These are phyloP conservation scores for Trichoderma aggressivum DNA, from an alignment of 2,329 filamentous ascomycete species.

Conservation along the genomic window DNA sequence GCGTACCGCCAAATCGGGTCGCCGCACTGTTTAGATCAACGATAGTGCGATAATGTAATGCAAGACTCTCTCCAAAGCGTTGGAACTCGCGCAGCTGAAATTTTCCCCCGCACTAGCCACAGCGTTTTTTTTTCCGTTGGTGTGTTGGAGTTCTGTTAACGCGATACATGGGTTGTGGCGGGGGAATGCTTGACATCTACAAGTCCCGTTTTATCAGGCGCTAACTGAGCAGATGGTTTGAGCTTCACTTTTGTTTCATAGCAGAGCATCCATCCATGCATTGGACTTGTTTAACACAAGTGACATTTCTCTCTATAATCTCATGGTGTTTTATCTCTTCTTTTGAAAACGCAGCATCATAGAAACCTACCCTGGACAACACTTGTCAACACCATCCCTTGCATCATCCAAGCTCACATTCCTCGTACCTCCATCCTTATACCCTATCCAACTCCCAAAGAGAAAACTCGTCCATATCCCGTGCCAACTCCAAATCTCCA, in stretches of 20 bases:
- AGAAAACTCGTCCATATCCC: background rate
- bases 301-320: background rate
- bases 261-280: background rate
- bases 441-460: background rate
- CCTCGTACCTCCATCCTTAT: background rate
- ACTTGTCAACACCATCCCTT: background rate
- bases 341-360: background rate
- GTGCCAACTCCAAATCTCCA: background rate
- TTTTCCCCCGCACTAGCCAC: slow-evolving; percentile 5
- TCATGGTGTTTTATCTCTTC: background rate
- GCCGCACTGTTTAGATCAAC: background rate
- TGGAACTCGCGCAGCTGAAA: background rate
- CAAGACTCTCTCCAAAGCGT: background rate
- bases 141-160: background rate
- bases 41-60: background rate
- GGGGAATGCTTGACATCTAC: rapidly evolving
- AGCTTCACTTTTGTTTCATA: background rate
- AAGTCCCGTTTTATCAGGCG: background rate
- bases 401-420: background rate
- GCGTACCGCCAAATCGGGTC: background rate
- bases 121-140: background rate
- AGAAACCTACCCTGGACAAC: background rate
- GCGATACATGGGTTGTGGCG: background rate
- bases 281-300: background rate
- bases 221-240: background rate